Evolutionary conservation across 1,139 yeast species (phyloP).

Genomic region (Suhomyces yuchorum): DNA sequence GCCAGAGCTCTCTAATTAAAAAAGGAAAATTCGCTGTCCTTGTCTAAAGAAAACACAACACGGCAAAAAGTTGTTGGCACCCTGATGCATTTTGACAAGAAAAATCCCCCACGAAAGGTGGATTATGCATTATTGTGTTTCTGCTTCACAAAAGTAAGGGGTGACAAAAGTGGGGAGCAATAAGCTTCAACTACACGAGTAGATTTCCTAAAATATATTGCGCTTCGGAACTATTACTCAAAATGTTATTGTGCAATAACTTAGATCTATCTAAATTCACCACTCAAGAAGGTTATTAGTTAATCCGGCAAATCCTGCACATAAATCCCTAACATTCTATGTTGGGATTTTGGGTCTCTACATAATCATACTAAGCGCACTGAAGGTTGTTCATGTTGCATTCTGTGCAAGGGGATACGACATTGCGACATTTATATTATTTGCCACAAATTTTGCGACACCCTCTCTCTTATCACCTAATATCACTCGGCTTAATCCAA

Average conservation of each 20-base stretch:
- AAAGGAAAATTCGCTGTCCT: background rate
- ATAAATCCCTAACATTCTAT: no score
- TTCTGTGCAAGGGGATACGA: background rate
- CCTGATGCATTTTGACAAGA: background rate
- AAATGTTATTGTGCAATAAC: background rate
- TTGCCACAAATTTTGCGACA: constrained; percentile 3
- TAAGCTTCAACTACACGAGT: background rate
- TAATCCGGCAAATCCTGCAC: background rate
- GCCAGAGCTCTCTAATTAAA: no score
- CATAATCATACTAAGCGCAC: background rate
- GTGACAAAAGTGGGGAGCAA: background rate
- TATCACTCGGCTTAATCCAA: background rate
- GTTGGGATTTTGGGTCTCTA: background rate
- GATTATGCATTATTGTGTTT: background rate
- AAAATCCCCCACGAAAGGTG: background rate
- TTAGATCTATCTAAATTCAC: background rate
- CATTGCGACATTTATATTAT: constrained; percentile 1
- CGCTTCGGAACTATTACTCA: background rate
- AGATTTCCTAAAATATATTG: background rate
- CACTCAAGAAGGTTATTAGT: background rate
- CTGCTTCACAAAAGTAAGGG: background rate
- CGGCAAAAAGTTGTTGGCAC: background rate
- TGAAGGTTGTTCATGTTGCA: background rate
- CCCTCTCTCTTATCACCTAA: background rate
- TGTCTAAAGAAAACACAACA: background rate